Conservation (phyloP, 2,329 filamentous ascomycete species). For the Fusarium liriodendri region DNA sequence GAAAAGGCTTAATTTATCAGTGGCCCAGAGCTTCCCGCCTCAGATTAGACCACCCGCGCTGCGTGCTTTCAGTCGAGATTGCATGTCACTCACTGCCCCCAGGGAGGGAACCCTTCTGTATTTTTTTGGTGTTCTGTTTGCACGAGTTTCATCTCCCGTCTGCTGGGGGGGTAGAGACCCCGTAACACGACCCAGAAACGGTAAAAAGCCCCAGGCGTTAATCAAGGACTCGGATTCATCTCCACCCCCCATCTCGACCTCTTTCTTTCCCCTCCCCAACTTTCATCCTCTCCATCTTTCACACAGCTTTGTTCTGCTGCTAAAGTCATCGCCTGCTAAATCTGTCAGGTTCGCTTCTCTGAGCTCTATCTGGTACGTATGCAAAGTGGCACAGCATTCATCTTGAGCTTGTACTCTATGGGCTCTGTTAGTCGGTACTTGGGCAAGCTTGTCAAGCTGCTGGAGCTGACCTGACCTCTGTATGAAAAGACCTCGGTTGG, state of each 20-base stretch:
- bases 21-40: constrained; percentile 25
- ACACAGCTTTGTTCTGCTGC: not conserved
- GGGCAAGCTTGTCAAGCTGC: constrained; percentile 6
- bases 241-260: constrained; percentile 21
- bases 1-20: constrained; percentile 39
- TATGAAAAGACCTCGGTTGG: not conserved
- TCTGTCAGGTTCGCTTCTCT: not conserved
- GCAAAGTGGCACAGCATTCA: not conserved
- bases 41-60: constrained; percentile 23
- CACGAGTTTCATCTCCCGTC: constrained; percentile 7
- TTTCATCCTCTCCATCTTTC: not conserved
- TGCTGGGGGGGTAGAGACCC: not conserved
- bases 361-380: constrained; percentile 22
- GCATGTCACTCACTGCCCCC: constrained; percentile 1
- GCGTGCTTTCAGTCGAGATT: constrained; percentile 36
- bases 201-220: constrained; percentile 13
- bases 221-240: constrained; percentile 22
- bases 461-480: not conserved
- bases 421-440: not conserved
- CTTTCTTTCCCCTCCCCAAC: constrained; percentile 1
- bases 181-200: not conserved
- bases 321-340: not conserved
- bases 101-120: not conserved
- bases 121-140: not conserved
- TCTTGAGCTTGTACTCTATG: not conserved